Conservation (phyloP, 73 alveolate species). For the Halteria grandinella region DNA sequence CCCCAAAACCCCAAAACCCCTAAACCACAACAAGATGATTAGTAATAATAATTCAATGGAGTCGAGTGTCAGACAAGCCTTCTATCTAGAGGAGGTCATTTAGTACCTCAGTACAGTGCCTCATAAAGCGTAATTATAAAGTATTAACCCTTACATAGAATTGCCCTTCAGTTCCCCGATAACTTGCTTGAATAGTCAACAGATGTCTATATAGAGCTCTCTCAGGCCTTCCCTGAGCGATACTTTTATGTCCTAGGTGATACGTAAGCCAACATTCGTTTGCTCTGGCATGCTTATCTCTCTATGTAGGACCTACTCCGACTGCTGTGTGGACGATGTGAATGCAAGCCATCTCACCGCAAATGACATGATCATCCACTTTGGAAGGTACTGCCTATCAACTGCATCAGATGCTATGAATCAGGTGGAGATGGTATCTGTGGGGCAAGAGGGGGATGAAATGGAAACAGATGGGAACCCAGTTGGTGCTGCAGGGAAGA, state of each 20-base stretch:
- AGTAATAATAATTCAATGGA: not conserved
- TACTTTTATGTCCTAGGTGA: conserved; percentile 49
- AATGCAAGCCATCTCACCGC: conserved; percentile 33
- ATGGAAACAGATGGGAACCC: too few species aligned
- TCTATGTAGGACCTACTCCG: conserved; percentile 34
- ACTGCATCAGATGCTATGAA: conserved; percentile 27
- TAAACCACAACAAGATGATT: too few species aligned
- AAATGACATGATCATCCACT: conserved; percentile 49
- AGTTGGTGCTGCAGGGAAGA: too few species aligned
- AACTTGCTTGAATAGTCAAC: conserved; percentile 13
- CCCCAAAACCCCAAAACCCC: not conserved
- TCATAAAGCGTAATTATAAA: not conserved
- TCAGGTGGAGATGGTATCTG: not conserved
- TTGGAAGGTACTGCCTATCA: conserved; percentile 44
- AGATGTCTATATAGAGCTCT: conserved; percentile 3
- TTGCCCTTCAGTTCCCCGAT: conserved; percentile 46
- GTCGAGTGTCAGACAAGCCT: too few species aligned
- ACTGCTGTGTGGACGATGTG: conserved; percentile 53
- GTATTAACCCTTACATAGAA: not conserved
- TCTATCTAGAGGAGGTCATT: not conserved
- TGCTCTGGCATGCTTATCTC: not conserved
- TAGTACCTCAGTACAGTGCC: not conserved
- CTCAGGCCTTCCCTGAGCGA: conserved; percentile 5
- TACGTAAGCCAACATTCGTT: conserved; percentile 14
- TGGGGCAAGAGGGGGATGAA: too few species aligned